Evolutionary conservation across 148 eudicot genomes (phyloP).

Genomic region (Chenopodium berlandieri): DNA sequence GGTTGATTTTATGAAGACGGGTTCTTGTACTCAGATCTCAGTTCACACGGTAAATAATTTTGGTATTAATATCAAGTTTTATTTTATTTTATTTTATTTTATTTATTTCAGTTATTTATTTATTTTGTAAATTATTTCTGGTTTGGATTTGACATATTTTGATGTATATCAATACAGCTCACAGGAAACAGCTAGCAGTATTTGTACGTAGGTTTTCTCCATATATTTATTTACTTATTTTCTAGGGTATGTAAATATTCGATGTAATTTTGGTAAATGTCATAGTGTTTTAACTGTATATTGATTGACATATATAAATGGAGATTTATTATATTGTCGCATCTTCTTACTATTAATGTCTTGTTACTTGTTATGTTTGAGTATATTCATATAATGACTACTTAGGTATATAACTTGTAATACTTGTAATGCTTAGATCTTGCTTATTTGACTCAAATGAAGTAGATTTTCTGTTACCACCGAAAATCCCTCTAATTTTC

Average conservation of each 20-base stretch:
- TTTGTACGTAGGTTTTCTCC: slow-evolving; percentile 3
- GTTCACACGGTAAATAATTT: not conserved
- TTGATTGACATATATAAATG: not conserved
- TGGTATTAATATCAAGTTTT: not conserved
- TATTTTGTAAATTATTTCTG: not conserved
- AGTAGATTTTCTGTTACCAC: too few species aligned
- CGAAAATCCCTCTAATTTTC: not conserved
- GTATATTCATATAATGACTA: too few species aligned
- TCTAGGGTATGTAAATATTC: not conserved
- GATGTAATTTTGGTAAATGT: not conserved
- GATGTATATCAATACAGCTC: slow-evolving; percentile 24
- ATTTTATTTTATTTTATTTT: too few species aligned
- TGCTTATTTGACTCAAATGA: too few species aligned
- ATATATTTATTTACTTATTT: not conserved
- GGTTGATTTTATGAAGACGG: not conserved
- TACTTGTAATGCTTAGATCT: not conserved
- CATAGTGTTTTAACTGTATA: slow-evolving; percentile 6
- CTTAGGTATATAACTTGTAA: not conserved
- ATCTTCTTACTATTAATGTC: not conserved
- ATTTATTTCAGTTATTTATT: not conserved
- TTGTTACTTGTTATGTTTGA: not conserved
- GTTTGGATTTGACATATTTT: slow-evolving; percentile 25
- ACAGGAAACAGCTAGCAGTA: slow-evolving; percentile 18
- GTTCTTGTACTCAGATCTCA: not conserved
- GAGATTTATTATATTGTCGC: not conserved